Evolutionary conservation across 345 rosid genomes (phyloP).

Genomic region (Lumnitzera littorea): DNA sequence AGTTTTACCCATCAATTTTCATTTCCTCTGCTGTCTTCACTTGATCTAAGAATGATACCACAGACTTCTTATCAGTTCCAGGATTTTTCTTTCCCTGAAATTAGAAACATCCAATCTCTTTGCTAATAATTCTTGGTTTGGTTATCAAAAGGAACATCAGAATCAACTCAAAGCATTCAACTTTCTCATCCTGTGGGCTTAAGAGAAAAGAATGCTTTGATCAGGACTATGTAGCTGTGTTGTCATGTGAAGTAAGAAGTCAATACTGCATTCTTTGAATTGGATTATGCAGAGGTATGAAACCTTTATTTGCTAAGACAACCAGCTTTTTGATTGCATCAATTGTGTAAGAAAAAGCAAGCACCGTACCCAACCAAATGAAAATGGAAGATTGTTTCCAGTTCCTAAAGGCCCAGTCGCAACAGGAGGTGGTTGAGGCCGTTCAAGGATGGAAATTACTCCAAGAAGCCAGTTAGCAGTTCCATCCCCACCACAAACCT

Average conservation of each 20-base stretch:
- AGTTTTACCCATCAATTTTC: slow-evolving; percentile 55
- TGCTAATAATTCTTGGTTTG: not conserved
- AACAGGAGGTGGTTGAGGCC: slow-evolving; percentile 55
- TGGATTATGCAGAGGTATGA: no score
- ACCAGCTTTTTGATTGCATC: not conserved
- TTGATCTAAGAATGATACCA: slow-evolving; percentile 39
- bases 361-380: slow-evolving; percentile 68
- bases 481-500: slow-evolving; percentile 83
- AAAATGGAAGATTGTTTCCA: slow-evolving; percentile 66
- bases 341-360: no score
- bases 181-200: no score
- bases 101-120: not conserved
- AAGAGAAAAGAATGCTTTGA: no score
- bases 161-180: no score
- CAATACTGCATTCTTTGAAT: no score
- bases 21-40: slow-evolving; percentile 55
- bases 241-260: no score
- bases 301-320: not conserved
- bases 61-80: slow-evolving; percentile 43
- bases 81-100: slow-evolving; percentile 76
- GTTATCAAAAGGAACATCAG: no score
- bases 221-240: no score
- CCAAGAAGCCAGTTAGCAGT: slow-evolving; percentile 78
- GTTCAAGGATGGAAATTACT: slow-evolving; percentile 61
- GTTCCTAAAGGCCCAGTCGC: slow-evolving; percentile 72